A percentile compares a stretch with the other conserved stretches of the same genome.
phyloP scores from a whole-genome alignment of 345 rosid species.

The Diplotaxis tenuifolia region DNA sequence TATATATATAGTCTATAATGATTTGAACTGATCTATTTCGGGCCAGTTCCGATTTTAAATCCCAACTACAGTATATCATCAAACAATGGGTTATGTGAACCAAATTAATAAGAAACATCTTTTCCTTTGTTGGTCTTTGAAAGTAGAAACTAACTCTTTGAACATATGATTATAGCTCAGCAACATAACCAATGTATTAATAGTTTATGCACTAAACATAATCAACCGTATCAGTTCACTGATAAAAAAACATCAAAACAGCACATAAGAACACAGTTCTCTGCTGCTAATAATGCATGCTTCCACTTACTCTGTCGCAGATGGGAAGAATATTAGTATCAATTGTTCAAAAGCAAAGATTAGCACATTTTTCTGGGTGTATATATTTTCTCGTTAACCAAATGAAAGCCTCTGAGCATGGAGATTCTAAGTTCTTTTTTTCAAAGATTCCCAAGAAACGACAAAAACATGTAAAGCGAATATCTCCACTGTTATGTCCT shows the following conservation, averaged over 20 bases:
- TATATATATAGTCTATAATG: too few species aligned
- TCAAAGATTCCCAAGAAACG: conserved; percentile 28
- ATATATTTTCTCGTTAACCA: conserved; percentile 15
- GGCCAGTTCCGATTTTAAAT: too few species aligned
- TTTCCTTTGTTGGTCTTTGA: too few species aligned
- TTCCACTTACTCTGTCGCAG: not conserved
- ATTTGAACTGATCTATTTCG: too few species aligned
- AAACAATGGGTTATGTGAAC: too few species aligned
- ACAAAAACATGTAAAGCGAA: conserved; percentile 2
- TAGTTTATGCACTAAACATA: not conserved
- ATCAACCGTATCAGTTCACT: not conserved
- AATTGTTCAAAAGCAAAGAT: conserved; percentile 5
- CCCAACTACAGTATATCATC: too few species aligned
- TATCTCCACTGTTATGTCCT: conserved; percentile 8
- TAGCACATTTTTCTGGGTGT: not conserved
- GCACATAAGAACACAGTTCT: not conserved
- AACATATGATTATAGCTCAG: too few species aligned
- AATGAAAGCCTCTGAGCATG: conserved; percentile 16
- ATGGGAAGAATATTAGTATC: not conserved
- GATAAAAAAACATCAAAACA: not conserved
- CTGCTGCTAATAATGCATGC: not conserved
- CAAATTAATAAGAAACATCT: too few species aligned
- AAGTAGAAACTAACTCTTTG: too few species aligned
- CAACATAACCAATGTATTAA: too few species aligned
- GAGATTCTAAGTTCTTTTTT: conserved; percentile 25